Conservation (phyloP, 495 filamentous ascomycete species). For the Neurospora pannonica region DNA sequence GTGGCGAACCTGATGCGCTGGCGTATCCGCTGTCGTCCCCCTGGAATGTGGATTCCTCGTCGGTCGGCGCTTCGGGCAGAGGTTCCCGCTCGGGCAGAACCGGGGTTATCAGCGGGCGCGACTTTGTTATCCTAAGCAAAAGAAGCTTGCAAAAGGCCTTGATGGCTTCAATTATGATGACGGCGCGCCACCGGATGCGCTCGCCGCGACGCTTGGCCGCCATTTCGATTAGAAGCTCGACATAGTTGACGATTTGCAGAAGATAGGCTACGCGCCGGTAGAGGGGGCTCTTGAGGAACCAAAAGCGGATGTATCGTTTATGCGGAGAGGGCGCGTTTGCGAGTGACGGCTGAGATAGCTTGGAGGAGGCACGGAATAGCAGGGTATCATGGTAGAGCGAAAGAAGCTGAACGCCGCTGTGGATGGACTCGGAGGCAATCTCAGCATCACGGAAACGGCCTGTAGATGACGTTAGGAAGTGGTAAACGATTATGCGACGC, state of each 20-base stretch:
- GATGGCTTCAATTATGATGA: constrained; percentile 75
- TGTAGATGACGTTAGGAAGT: constrained; percentile 23
- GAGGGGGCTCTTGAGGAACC: constrained; percentile 61
- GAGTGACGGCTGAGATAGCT: constrained; percentile 31
- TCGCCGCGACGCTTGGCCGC: constrained; percentile 76
- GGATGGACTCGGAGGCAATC: constrained; percentile 86
- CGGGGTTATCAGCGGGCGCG: constrained; percentile 73
- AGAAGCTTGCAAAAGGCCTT: constrained; percentile 83
- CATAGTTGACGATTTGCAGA: constrained; percentile 85
- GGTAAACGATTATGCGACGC: not conserved
- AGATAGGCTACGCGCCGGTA: constrained; percentile 71
- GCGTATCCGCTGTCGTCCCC: constrained; percentile 2
- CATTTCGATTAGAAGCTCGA: constrained; percentile 80
- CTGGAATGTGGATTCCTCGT: constrained; percentile 26
- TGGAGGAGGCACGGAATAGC: constrained; percentile 55
- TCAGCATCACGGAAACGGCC: constrained; percentile 90
- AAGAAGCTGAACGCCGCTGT: constrained; percentile 78
- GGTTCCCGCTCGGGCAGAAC: constrained; percentile 79
- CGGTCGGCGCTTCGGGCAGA: constrained; percentile 41
- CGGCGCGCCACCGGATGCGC: constrained; percentile 74
- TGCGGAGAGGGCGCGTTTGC: constrained; percentile 58
- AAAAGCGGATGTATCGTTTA: constrained; percentile 84
- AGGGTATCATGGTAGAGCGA: constrained; percentile 92
- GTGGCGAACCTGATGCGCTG: not conserved
- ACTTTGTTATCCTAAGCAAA: constrained; percentile 74